Evolutionary conservation across 495 filamentous ascomycete species (phyloP).

Genomic region (Podospora fimiseda): DNA sequence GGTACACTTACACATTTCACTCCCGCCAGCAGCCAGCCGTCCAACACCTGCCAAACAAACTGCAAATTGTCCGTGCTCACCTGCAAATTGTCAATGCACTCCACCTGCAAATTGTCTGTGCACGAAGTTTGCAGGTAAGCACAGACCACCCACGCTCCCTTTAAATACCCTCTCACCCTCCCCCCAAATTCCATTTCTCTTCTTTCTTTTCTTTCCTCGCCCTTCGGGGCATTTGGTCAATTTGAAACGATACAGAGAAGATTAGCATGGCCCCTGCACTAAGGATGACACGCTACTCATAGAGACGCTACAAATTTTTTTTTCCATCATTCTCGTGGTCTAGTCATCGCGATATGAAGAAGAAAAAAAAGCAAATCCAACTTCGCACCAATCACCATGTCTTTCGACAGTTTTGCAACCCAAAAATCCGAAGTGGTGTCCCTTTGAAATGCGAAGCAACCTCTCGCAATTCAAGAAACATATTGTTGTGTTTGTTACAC

Average conservation of each 20-base stretch:
- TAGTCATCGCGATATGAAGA: neutral
- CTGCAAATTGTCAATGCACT: conserved; percentile 29
- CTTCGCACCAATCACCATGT: too few species aligned
- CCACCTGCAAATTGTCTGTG: too few species aligned
- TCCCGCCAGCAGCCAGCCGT: too few species aligned
- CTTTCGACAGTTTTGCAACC: too few species aligned
- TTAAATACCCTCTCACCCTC: neutral
- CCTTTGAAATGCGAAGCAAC: too few species aligned
- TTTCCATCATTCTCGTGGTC: neutral
- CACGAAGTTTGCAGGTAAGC: neutral
- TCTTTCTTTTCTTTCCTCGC: conserved; percentile 22
- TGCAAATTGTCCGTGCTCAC: too few species aligned
- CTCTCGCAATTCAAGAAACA: too few species aligned
- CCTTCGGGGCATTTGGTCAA: conserved; percentile 35
- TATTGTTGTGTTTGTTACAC: too few species aligned
- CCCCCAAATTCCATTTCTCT: neutral
- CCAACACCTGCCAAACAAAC: too few species aligned
- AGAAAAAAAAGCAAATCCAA: too few species aligned
- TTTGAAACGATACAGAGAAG: conserved; percentile 61
- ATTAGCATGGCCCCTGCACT: conserved; percentile 99
- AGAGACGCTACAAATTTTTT: conserved; percentile 89
- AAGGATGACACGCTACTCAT: conserved; percentile 99
- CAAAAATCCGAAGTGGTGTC: too few species aligned
- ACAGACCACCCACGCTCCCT: neutral
- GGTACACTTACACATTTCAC: too few species aligned